phyloP scores from a whole-genome alignment of 1,284 basidiomycete species.

The Violaceomyces palustris region DNA sequence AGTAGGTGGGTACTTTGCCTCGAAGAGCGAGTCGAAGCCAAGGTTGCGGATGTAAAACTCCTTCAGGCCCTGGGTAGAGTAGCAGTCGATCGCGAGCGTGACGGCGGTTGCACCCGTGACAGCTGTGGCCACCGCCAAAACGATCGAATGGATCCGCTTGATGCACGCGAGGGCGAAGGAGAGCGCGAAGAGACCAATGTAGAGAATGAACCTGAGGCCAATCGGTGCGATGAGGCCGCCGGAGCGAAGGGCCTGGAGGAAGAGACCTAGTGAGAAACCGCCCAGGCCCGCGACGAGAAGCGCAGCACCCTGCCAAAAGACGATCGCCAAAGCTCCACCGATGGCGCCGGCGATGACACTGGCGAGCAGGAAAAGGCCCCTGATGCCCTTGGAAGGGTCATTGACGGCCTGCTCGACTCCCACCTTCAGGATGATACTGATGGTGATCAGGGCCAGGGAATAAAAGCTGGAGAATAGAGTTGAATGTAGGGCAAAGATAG shows the following conservation, averaged over 20 bases:
- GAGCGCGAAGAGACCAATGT: slow-evolving; percentile 61
- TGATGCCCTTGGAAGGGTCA: slow-evolving; percentile 69
- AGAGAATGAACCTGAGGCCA: slow-evolving; percentile 79
- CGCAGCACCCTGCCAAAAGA: slow-evolving; percentile 29
- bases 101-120: slow-evolving; percentile 87
- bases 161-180: slow-evolving; percentile 22
- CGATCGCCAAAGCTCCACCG: slow-evolving; percentile 65
- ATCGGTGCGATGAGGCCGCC: slow-evolving; percentile 74
- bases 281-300: slow-evolving; percentile 60
- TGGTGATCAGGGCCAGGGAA: slow-evolving; percentile 73
- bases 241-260: slow-evolving; percentile 74
- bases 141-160: slow-evolving; percentile 32
- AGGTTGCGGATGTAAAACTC: slow-evolving; percentile 95
- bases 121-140: slow-evolving; percentile 64
- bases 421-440: slow-evolving; percentile 83
- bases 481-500: slow-evolving; percentile 3
- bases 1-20: slow-evolving; percentile 20
- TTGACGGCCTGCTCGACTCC: slow-evolving; percentile 76
- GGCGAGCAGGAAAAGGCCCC: slow-evolving; percentile 84
- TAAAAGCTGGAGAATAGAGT: slow-evolving; percentile 86
- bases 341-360: slow-evolving; percentile 72
- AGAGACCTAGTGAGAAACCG: slow-evolving; percentile 78
- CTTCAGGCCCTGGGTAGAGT: slow-evolving; percentile 65
- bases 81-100: slow-evolving; percentile 89
- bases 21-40: slow-evolving; percentile 72